Evolutionary conservation across 208 protist genomes (phyloP).

Genomic region (Leishmania amazonensis): DNA sequence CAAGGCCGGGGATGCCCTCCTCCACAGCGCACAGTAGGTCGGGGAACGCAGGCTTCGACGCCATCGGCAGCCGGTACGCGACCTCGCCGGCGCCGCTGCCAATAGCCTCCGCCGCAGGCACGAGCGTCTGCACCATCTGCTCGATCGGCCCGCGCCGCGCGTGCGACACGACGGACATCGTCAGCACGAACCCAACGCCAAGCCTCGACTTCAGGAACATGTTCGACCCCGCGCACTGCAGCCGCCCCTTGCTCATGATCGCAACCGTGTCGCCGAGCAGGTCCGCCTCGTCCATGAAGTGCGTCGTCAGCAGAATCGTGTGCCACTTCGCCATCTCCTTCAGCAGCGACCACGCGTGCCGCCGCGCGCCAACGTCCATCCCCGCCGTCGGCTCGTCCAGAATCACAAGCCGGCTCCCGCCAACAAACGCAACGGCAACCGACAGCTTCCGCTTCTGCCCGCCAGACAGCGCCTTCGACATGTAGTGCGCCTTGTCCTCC

Average conservation of each 20-base stretch:
- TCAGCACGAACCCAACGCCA: slow-evolving; percentile 69
- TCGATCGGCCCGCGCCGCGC: slow-evolving; percentile 27
- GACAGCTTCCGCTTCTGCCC: slow-evolving; percentile 91
- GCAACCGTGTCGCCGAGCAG: slow-evolving; percentile 92
- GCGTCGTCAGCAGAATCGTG: slow-evolving; percentile 78
- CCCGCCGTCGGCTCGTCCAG: slow-evolving; percentile 91
- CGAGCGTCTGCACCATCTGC: slow-evolving; percentile 26
- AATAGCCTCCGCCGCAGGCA: slow-evolving; percentile 39
- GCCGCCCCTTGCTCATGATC: slow-evolving; percentile 85
- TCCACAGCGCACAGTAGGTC: slow-evolving; percentile 50
- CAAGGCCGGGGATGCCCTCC: slow-evolving; percentile 23
- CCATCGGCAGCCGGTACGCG: slow-evolving; percentile 57
- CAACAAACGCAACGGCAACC: slow-evolving; percentile 84
- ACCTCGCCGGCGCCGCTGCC: slow-evolving; percentile 44
- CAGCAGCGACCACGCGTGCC: slow-evolving; percentile 76
- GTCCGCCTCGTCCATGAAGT: slow-evolving; percentile 98
- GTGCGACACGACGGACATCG: slow-evolving; percentile 32
- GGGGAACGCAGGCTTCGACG: slow-evolving; percentile 40
- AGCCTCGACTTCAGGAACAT: slow-evolving; percentile 68
- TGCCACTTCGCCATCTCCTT: slow-evolving; percentile 31
- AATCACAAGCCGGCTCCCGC: slow-evolving; percentile 68
- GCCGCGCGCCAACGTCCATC: slow-evolving; percentile 78
- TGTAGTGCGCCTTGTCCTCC: slow-evolving; percentile 52
- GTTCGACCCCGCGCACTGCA: slow-evolving; percentile 63
- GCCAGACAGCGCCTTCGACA: slow-evolving; percentile 59